phyloP scores from a whole-genome alignment of 1,284 basidiomycete species.

The Gomphus bonarii region DNA sequence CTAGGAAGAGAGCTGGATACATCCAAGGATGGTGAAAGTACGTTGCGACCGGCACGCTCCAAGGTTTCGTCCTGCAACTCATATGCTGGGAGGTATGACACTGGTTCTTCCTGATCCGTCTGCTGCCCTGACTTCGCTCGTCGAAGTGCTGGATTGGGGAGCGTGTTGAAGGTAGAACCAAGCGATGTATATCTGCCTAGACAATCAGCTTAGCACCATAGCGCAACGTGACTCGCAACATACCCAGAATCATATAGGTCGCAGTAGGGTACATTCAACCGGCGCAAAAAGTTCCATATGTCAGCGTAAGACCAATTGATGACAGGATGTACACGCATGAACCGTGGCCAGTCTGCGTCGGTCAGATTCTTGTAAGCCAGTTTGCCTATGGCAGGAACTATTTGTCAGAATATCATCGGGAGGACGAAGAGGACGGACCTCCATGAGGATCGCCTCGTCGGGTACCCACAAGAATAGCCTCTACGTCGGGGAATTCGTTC shows the following conservation, averaged over 20 bases:
- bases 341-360: constrained; percentile 81
- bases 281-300: constrained; percentile 82
- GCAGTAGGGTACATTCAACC: constrained; percentile 78
- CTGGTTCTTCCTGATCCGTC: neutral
- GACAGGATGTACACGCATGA: constrained; percentile 91
- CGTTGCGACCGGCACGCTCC: constrained; percentile 60
- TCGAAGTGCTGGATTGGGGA: constrained; percentile 78
- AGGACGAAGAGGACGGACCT: constrained; percentile 39
- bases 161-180: constrained; percentile 91
- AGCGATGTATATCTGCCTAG: constrained; percentile 81
- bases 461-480: constrained; percentile 85
- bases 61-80: constrained; percentile 66
- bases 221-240: constrained; percentile 15
- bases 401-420: neutral
- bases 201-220: neutral
- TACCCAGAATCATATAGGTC: constrained; percentile 86
- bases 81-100: constrained; percentile 63
- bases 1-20: neutral
- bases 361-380: constrained; percentile 70
- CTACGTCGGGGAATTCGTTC: constrained; percentile 47
- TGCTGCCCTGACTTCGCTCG: neutral
- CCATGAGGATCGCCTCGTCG: constrained; percentile 87
- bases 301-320: constrained; percentile 90
- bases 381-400: constrained; percentile 21
- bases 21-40: neutral